A percentile compares a stretch with the other conserved stretches of the same genome.
Conservation (phyloP, 768 basidiomycete species). For the Paxillus involutus region DNA sequence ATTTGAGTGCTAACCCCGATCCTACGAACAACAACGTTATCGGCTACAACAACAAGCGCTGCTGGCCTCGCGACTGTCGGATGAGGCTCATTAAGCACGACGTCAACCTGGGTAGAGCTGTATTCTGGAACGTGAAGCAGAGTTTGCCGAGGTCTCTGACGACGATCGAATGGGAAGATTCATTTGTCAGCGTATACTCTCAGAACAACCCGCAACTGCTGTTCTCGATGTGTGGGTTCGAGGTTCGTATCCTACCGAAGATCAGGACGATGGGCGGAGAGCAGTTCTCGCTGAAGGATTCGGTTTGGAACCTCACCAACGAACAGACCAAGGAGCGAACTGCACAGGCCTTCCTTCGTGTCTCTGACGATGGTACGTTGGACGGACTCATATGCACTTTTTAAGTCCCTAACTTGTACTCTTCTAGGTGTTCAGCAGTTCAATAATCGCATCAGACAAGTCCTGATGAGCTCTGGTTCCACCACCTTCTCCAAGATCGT, state of each 20-base stretch:
- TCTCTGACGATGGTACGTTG: slow-evolving; percentile 83
- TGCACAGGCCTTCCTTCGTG: slow-evolving; percentile 95
- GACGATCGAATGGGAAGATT: slow-evolving; percentile 99
- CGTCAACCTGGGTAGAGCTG: slow-evolving; percentile 96
- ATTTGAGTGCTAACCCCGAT: slow-evolving; percentile 96
- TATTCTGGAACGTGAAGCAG: slow-evolving; percentile 99
- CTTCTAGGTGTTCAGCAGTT: slow-evolving; percentile 84
- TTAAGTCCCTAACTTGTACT: slow-evolving; percentile 3
- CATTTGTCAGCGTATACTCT: slow-evolving; percentile 95
- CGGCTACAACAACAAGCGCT: slow-evolving; percentile 98
- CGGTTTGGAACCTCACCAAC: slow-evolving; percentile 96
- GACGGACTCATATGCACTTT: not conserved
- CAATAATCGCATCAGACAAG: slow-evolving; percentile 95
- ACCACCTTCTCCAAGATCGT: slow-evolving; percentile 99
- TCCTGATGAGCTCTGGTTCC: slow-evolving; percentile 97
- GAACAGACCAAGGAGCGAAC: slow-evolving; percentile 98
- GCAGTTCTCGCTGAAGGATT: slow-evolving; percentile 94
- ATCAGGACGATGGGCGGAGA: slow-evolving; percentile 94
- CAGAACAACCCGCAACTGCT: slow-evolving; percentile 96
- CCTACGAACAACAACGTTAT: slow-evolving; percentile 99
- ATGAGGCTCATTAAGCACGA: slow-evolving; percentile 99
- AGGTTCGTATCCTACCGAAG: slow-evolving; percentile 96
- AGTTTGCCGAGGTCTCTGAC: slow-evolving; percentile 93
- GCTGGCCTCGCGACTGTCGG: slow-evolving; percentile 98
- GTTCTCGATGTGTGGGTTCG: slow-evolving; percentile 99